Evolutionary conservation across 257 asterid genomes (phyloP), one percentile per base, ranked within the genome.

Genomic region (Solanum clarkiae): DNA sequence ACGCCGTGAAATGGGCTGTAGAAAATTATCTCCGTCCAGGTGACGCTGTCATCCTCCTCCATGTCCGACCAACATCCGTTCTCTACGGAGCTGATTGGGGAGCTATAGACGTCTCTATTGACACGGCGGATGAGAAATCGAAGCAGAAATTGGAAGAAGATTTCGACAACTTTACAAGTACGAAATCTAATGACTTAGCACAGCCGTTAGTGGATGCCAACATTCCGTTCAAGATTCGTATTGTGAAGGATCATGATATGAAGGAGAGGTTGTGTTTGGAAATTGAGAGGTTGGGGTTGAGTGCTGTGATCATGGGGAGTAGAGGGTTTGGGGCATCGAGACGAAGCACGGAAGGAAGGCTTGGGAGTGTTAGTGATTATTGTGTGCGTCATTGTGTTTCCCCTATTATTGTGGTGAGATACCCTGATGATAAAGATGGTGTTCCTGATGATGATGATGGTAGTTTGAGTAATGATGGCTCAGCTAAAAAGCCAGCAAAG

Each of bases 251-350:
- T 80, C 96, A 94, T 44, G 98, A 94, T 81, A 93, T 93, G 98
- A 94, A 94, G 87, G 97, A 94, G 91, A 89, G 98, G 89, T 85
- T 94, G 36, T 94, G 98, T 85, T 82, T 94, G 94, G 98, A 94
- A 91, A 96, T 94, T 59, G 97, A 94, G 93, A 88, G 97, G 93
- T 88, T 94, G 16, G 96, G 96, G 42, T 86, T 94, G 84, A 91
- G 95, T 84, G 93, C 96, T 22, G 94, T 94, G 83, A 90, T 94
- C 40, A 94, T 94, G 96, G 98, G 98, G 82, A 94, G 98, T 71
- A 69, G 97, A 26, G 97, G 97, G 45, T 92, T 94, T 62, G 97
- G 97, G 4, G 96, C 96, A 0, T 86, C 93, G 5, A 90, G 90
- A 90, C 88, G 91, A 81, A 86, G 69, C 24, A 87, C 91, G n/a